These are phyloP conservation scores for Glycyrrhiza uralensis DNA, from an alignment of 306 rosid species.

Conservation along the genomic window DNA sequence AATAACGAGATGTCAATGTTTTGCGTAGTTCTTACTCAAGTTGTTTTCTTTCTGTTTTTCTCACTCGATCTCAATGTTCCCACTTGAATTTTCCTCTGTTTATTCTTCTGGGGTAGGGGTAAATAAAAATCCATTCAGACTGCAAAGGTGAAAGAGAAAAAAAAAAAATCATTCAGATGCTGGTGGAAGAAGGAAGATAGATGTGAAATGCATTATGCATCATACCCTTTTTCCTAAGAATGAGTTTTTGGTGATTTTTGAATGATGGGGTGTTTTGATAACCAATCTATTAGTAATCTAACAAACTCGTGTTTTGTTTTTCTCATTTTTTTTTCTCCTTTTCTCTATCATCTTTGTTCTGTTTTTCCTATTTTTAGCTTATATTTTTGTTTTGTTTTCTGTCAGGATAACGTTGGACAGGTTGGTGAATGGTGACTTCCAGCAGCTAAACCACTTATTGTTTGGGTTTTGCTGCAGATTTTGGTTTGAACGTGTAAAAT, in stretches of 20 bases:
- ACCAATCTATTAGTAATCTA: no score
- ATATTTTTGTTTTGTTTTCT: constrained; percentile 32
- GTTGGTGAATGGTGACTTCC: constrained; percentile 35
- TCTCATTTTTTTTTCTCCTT: neutral
- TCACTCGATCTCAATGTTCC: neutral
- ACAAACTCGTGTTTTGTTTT: neutral
- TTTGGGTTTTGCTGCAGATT: constrained; percentile 18
- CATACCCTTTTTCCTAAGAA: neutral
- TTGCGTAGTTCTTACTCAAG: constrained; percentile 6
- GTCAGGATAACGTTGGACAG: constrained; percentile 38
- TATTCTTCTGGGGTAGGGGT: neutral
- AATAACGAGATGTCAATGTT: neutral
- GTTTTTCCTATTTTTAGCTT: constrained; percentile 24
- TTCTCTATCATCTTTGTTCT: neutral
- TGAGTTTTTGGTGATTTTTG: neutral
- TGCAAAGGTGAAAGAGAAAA: neutral
- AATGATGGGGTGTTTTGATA: neutral
- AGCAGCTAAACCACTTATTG: constrained; percentile 30
- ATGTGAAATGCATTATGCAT: neutral
- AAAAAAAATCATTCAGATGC: neutral
- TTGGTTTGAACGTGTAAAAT: constrained; percentile 19
- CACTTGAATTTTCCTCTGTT: neutral
- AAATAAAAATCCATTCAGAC: neutral
- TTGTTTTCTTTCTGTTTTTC: neutral
- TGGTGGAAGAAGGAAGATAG: neutral